phyloP scores from a whole-genome alignment of 352 stramenopile species.

The Phytophthora europaea region DNA sequence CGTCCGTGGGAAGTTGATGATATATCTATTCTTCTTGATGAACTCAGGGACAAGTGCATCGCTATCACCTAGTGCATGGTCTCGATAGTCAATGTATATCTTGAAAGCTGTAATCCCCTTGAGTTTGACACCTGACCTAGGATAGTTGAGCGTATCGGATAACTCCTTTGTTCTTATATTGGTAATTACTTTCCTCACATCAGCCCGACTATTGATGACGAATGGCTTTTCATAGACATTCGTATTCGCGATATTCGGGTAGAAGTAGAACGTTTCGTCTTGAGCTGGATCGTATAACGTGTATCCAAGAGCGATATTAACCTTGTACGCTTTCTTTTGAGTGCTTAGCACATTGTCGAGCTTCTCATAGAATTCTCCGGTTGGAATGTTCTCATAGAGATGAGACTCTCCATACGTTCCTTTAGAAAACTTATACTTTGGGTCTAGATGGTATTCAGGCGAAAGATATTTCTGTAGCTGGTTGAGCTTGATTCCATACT shows the following conservation, averaged over 20 bases:
- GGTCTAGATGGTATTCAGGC: neutral
- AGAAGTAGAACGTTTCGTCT: neutral
- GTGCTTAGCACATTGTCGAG: neutral
- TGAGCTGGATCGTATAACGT: neutral
- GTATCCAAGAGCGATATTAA: neutral
- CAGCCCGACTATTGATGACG: neutral
- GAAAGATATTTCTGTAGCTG: neutral
- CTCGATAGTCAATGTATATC: neutral
- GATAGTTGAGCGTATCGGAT: neutral
- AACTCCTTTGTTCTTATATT: neutral
- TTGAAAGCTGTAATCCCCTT: neutral
- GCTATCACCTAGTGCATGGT: neutral
- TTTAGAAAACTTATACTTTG: neutral
- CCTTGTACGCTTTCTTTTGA: neutral
- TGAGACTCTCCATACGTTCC: neutral
- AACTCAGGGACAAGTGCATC: neutral
- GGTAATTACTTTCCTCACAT: neutral
- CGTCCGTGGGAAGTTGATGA: neutral
- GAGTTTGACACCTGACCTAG: neutral
- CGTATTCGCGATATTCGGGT: neutral
- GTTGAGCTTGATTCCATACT: neutral
- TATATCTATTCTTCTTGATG: neutral
- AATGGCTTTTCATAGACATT: neutral
- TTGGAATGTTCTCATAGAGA: neutral
- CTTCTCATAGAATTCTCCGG: neutral